Base-by-base conservation (phyloP, 176 grass and related monocot genomes). In the Zoysia japonica region DNA sequence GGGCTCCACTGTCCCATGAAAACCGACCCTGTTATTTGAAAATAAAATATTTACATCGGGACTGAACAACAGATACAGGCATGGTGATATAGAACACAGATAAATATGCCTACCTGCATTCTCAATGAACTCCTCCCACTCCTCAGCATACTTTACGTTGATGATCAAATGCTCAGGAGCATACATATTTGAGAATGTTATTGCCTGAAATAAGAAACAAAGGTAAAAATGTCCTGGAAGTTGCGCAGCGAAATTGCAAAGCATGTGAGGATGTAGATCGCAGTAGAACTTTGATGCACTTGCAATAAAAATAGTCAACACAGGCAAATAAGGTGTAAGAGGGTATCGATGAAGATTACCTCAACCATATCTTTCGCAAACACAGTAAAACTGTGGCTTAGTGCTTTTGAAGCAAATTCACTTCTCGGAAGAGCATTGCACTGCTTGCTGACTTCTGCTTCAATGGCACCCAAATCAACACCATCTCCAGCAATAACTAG, bases 121-220 rank as follows among this genome's bases (percentile, higher is more conserved):
- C 72, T 94, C 90, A 7, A 98, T 76, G 5, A 94, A 35, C n/a
- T 83, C 81, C 80, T 94, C 96, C 96, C 92, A 98, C 61, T 68
- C 85, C 63, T 98, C 90, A 20, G 92, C 92, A 71, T 98, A 83
- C 75, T 93, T 79, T 12, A 93, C 96, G 72, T 98, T 98, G 44
- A 98, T 80, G 52, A 98, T 98, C 66, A 98, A 83, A 91, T 98
- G 96, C 78, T 98, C 92, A 77, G 96, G 96, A 61, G 96, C 92
- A 89, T 98, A 98, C 75, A 91, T 64, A 70, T 98, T 98, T 69
- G 96, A 98, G 70, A 98, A 98, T 20, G 83, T 87, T 74, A 98
- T 84, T 70, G 90, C 96, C 92, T 93, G 72, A 28, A 78, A 65
- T 38, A 70, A 62, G 11, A 81, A 47, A 70, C 19, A 82, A 39